A percentile compares a stretch with the other conserved stretches of the same genome.
These are phyloP conservation scores for Rhododendron simsii DNA, from an alignment of 148 eudicot species.

Conservation along the genomic window DNA sequence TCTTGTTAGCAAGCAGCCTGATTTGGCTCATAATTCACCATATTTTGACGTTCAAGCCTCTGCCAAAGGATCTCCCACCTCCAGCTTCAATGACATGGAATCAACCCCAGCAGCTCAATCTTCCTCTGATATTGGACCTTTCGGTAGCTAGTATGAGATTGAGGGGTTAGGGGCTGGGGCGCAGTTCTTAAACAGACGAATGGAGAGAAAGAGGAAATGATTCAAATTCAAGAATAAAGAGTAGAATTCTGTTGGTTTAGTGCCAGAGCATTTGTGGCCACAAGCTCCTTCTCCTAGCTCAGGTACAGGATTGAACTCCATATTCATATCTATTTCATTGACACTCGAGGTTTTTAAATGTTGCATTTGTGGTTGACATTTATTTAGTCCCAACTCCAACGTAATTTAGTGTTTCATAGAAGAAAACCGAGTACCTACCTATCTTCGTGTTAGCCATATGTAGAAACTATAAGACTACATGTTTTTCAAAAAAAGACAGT, in stretches of 20 bases:
- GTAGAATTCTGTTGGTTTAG: slow-evolving; percentile 26
- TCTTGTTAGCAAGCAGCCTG: slow-evolving; percentile 62
- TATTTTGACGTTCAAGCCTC: too few species aligned
- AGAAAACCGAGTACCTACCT: neutral
- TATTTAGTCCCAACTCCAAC: neutral
- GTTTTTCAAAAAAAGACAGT: neutral
- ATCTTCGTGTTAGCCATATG: neutral
- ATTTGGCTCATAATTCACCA: slow-evolving; percentile 47
- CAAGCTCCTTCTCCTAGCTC: slow-evolving; percentile 72
- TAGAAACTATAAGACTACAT: neutral
- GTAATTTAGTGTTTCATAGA: neutral
- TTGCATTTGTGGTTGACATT: neutral
- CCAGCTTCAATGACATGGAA: slow-evolving; percentile 33
- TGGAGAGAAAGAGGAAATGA: too few species aligned
- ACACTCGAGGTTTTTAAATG: neutral
- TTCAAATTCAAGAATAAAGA: too few species aligned
- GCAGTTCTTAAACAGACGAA: too few species aligned
- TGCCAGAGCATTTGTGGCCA: slow-evolving; percentile 29
- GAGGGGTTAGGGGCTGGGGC: too few species aligned
- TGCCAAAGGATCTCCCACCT: slow-evolving; percentile 19
- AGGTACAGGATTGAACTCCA: slow-evolving; percentile 32
- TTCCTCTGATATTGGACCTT: slow-evolving; percentile 30
- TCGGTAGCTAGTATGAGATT: too few species aligned
- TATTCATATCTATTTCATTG: neutral
- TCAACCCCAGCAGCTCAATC: slow-evolving; percentile 37